Evolutionary conservation across 176 grass and related monocot genomes (phyloP).

Genomic region (Zizania latifolia): DNA sequence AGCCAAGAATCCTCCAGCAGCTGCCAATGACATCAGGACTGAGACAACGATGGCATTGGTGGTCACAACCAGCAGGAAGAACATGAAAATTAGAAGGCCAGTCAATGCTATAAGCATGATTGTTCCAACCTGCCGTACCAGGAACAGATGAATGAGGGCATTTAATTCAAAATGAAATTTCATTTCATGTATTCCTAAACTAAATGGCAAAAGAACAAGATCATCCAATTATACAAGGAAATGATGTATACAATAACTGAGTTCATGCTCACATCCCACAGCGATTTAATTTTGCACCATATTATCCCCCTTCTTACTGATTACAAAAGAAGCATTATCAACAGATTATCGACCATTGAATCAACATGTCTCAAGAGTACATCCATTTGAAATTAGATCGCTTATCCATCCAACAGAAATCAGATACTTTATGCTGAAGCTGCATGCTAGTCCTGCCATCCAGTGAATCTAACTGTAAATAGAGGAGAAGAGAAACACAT

Average conservation of each 20-base stretch:
- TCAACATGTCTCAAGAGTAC: not conserved
- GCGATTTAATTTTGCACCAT: not conserved
- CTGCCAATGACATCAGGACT: constrained; percentile 73
- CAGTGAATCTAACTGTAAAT: not conserved
- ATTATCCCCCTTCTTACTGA: not conserved
- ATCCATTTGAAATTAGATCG: not conserved
- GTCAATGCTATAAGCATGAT: constrained; percentile 61
- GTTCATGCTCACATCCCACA: not conserved
- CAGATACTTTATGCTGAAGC: not conserved
- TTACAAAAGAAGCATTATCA: not conserved
- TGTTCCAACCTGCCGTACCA: constrained; percentile 61
- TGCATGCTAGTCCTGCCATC: not conserved
- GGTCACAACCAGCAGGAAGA: constrained; percentile 65
- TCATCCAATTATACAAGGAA: not conserved
- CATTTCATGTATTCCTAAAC: not conserved
- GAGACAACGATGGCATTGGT: constrained; percentile 68
- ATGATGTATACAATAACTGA: not conserved
- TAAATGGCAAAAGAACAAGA: not conserved
- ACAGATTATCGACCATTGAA: not conserved
- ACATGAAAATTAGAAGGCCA: constrained; percentile 71
- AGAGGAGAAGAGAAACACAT: not conserved
- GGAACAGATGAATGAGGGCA: not conserved
- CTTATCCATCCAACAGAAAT: not conserved
- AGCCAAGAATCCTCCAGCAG: constrained; percentile 77
- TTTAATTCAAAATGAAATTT: not conserved